Base-by-base conservation (phyloP, 352 stramenopile species). In the Pythium utonaiense region DNA sequence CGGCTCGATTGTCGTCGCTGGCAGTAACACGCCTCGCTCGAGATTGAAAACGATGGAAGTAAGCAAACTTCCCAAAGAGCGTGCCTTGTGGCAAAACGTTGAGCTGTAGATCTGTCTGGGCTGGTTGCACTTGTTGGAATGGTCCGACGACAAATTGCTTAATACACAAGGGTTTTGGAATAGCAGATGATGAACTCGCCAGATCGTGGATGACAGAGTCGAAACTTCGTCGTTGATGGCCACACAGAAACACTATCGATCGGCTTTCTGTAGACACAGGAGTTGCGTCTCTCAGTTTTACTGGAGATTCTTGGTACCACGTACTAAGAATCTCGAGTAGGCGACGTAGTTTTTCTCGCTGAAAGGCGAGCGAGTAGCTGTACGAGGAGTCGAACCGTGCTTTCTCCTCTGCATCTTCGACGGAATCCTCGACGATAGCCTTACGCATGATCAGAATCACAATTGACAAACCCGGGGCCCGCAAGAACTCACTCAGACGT, bases 401-500 rank as follows among this genome's bases (percentile, higher is more conserved):
- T 34, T 77, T 84, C 47, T 82, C 80, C 6, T 71, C 51, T 7
- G 70, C 60, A 25, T 82, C 69, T 65, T 82, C 73, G 0, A 76
- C 41, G 17, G 74, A 81, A n/a, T 89, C 72, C 38, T 82, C 72
- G 16, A 88, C 21, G 1, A 88, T 53, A 4, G 74, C 25, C 8
- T 75, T 62, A 3, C 52, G 62, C 0, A 66, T 74, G 19, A 85
- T 48, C 14, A 89, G n/a, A 1, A 83, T 38, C 7, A 86, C 28
- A 3, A 53, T 53, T 8, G 47, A 57, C n/a, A 89, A 24, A 1
- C 36, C 52, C 7, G 78, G 75, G 3, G 61, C 73, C n/a, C 50
- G 52, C 21, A 89, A 48, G 34, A 86, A 76, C 2, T 48, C 40
- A 13, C 61, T 19, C 17, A 89, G 54, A 4, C 47, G 44, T 7